Conservation (phyloP, 2,329 filamentous ascomycete genomes). For the Aaosphaeria pasadenensis region DNA sequence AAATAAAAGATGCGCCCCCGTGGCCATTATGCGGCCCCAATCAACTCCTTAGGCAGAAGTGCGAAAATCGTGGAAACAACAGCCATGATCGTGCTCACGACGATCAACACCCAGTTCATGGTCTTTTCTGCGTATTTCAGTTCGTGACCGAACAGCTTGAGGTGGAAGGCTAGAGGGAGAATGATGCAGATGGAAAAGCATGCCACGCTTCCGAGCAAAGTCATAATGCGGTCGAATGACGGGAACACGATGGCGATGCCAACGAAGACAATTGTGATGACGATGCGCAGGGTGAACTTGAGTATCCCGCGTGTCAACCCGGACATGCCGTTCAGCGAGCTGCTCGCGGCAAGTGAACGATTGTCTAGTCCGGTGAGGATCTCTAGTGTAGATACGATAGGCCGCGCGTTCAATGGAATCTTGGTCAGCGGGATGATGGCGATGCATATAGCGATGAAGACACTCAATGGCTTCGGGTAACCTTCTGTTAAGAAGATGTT, state of each 20-base stretch:
- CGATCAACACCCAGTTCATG: slow-evolving; percentile 66
- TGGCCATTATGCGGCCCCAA: slow-evolving; percentile 46
- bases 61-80: slow-evolving; percentile 81
- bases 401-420: slow-evolving; percentile 84
- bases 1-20: neutral
- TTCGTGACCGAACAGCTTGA: slow-evolving; percentile 81
- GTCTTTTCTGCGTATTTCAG: slow-evolving; percentile 62
- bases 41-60: slow-evolving; percentile 74
- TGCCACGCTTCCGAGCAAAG: slow-evolving; percentile 81
- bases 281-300: slow-evolving; percentile 62
- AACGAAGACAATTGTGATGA: slow-evolving; percentile 69
- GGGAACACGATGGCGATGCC: slow-evolving; percentile 71
- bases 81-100: slow-evolving; percentile 67
- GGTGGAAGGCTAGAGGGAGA: slow-evolving; percentile 81
- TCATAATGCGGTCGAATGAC: slow-evolving; percentile 86
- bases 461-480: slow-evolving; percentile 71
- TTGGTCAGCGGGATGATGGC: slow-evolving; percentile 94
- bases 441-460: slow-evolving; percentile 81
- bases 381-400: slow-evolving; percentile 82
- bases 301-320: slow-evolving; percentile 56
- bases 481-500: slow-evolving; percentile 75
- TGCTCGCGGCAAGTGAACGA: slow-evolving; percentile 50
- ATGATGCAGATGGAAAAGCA: slow-evolving; percentile 96
- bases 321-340: slow-evolving; percentile 52
- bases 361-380: slow-evolving; percentile 71